phyloP scores from a whole-genome alignment of 306 rosid genomes.

The Casuarina cunninghamiana region DNA sequence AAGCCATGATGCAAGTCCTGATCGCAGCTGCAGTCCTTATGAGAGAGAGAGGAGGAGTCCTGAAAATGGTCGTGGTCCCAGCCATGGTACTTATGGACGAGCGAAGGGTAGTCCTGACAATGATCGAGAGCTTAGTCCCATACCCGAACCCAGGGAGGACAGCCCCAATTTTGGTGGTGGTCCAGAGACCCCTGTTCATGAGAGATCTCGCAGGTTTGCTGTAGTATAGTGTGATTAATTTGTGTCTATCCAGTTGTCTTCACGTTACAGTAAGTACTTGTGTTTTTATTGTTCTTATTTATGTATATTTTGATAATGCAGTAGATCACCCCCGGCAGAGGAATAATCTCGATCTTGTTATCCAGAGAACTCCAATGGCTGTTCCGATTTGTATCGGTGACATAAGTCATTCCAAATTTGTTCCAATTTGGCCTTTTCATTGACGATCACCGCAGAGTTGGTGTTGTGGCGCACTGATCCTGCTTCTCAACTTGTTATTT shows the following conservation, averaged over 20 bases:
- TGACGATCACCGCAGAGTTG: background rate
- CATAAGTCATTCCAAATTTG: slow-evolving; percentile 31
- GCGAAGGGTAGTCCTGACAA: slow-evolving; percentile 52
- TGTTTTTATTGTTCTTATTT: background rate
- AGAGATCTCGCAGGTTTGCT: slow-evolving; percentile 73
- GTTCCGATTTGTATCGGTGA: slow-evolving; percentile 16
- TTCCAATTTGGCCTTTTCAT: slow-evolving; percentile 9
- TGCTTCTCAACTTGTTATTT: slow-evolving; percentile 5
- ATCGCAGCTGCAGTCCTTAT: slow-evolving; percentile 43
- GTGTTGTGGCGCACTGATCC: background rate
- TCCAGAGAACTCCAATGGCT: slow-evolving; percentile 19
- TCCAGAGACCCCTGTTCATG: slow-evolving; percentile 79
- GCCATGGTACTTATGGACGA: slow-evolving; percentile 48
- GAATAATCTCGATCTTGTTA: slow-evolving; percentile 47
- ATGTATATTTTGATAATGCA: slow-evolving; percentile 33
- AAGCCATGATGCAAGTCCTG: slow-evolving; percentile 39
- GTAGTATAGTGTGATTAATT: background rate
- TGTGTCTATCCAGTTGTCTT: background rate
- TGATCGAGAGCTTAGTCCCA: slow-evolving; percentile 55
- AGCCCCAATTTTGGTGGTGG: slow-evolving; percentile 80
- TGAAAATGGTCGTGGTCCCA: slow-evolving; percentile 50
- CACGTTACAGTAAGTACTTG: background rate
- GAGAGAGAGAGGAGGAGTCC: slow-evolving; percentile 55
- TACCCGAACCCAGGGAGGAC: slow-evolving; percentile 63
- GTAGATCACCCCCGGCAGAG: slow-evolving; percentile 80